These are phyloP conservation scores for Cladophialophora yegresii DNA, from an alignment of 2,329 filamentous ascomycete species.

Conservation along the genomic window DNA sequence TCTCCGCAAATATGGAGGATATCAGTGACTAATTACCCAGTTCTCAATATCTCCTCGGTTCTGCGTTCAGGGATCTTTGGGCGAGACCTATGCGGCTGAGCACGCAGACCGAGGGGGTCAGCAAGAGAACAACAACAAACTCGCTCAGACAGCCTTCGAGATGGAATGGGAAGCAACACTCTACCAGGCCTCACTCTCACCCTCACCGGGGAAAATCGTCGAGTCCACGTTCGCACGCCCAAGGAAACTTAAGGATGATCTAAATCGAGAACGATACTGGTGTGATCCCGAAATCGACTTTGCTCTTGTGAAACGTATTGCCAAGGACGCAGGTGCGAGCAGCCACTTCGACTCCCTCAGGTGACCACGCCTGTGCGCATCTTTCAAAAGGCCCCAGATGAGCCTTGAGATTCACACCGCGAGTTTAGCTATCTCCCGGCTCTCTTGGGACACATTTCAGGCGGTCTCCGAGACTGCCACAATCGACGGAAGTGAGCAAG, in stretches of 20 bases:
- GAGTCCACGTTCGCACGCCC: constrained; percentile 11
- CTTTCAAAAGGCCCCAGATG: background rate
- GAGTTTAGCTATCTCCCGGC: background rate
- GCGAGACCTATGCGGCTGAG: background rate
- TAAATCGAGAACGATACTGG: constrained; percentile 28
- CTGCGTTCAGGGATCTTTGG: background rate
- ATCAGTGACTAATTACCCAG: background rate
- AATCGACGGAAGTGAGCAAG: constrained; percentile 2
- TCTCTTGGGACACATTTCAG: background rate
- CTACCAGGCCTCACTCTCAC: background rate
- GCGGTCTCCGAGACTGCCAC: background rate
- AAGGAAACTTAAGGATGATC: constrained; percentile 17
- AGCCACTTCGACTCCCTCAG: background rate
- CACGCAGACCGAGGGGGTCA: background rate
- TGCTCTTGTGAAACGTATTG: constrained; percentile 18
- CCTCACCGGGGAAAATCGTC: background rate
- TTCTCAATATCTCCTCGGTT: background rate
- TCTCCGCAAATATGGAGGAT: background rate
- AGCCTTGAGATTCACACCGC: background rate
- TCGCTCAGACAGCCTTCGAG: background rate
- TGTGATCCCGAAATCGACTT: constrained; percentile 27
- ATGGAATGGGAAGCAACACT: background rate
- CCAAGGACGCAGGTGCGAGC: background rate
- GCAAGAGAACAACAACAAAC: background rate
- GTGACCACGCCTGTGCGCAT: background rate